Conservation (phyloP, 129 eudicot genomes). For the Helichrysum umbraculigerum region DNA sequence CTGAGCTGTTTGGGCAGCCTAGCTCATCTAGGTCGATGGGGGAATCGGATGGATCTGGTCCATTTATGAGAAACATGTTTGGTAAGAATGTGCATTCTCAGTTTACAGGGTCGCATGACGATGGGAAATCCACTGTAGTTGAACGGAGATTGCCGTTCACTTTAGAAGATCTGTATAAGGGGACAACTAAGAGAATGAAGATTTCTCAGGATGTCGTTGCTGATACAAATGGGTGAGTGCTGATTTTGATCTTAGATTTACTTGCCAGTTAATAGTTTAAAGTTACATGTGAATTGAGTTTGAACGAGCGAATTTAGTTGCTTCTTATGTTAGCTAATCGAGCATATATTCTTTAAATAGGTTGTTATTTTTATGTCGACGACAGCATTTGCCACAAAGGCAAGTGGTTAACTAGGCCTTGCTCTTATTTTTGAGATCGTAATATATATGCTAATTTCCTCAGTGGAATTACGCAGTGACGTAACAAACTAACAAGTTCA, state of each 20-base stretch:
- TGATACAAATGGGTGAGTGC: constrained; percentile 70
- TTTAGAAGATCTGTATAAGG: constrained; percentile 88
- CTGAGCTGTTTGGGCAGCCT: no score
- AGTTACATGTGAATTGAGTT: neutral
- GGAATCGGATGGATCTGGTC: no score
- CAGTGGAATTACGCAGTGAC: no score
- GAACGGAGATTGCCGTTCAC: constrained; percentile 71
- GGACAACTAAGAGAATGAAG: constrained; percentile 89
- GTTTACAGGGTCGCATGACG: constrained; percentile 47
- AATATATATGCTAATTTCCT: no score
- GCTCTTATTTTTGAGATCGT: no score
- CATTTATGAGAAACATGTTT: constrained; percentile 43
- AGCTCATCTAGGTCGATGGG: no score
- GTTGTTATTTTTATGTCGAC: no score
- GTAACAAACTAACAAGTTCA: no score
- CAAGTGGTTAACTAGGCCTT: no score
- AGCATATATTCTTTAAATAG: no score
- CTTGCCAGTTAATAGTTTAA: neutral
- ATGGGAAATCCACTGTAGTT: constrained; percentile 55
- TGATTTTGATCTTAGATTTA: neutral
- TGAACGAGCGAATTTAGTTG: neutral
- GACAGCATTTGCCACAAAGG: no score
- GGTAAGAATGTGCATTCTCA: constrained; percentile 56
- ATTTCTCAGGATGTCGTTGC: constrained; percentile 69
- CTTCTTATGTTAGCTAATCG: neutral